Evolutionary conservation across 805 yeast species (phyloP).

Genomic region (Yamadazyma sp.): DNA sequence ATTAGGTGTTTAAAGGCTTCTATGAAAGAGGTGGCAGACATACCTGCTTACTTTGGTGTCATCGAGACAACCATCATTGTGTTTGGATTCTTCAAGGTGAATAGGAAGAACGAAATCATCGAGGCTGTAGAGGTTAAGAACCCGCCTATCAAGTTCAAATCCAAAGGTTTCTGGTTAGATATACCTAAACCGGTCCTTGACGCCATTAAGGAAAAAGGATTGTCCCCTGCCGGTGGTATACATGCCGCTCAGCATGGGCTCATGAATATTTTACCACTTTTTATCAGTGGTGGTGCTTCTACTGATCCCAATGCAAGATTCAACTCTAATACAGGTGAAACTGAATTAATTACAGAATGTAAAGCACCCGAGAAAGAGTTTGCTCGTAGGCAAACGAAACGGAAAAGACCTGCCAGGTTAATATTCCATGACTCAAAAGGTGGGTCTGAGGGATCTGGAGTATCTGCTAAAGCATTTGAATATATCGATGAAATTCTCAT

Average conservation of each 20-base stretch:
- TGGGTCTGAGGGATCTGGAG: slow-evolving; percentile 76
- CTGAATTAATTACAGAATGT: slow-evolving; percentile 87
- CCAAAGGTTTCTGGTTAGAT: slow-evolving; percentile 93
- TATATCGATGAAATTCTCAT: slow-evolving; percentile 65
- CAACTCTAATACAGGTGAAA: slow-evolving; percentile 30
- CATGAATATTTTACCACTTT: slow-evolving; percentile 73
- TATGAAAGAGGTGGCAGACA: slow-evolving; percentile 23
- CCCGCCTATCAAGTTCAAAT: slow-evolving; percentile 69
- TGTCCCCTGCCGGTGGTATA: slow-evolving; percentile 86
- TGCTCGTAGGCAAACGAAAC: slow-evolving; percentile 64
- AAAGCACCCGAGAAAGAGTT: slow-evolving; percentile 97
- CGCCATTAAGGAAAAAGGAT: slow-evolving; percentile 51
- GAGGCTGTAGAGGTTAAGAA: slow-evolving; percentile 92
- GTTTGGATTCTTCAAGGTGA: slow-evolving; percentile 90
- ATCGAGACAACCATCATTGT: slow-evolving; percentile 73
- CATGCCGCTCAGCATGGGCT: slow-evolving; percentile 95
- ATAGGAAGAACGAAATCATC: slow-evolving; percentile 70
- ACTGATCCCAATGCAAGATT: slow-evolving; percentile 33
- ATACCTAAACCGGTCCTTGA: slow-evolving; percentile 67
- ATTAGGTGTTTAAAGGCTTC: slow-evolving; percentile 50
- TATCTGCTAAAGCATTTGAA: slow-evolving; percentile 77
- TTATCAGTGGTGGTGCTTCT: slow-evolving; percentile 67
- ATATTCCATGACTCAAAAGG: slow-evolving; percentile 84
- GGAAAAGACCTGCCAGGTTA: slow-evolving; percentile 85
- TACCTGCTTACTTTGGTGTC: slow-evolving; percentile 75